phyloP scores from a whole-genome alignment of 179 eudicot species.

The Carnegiea gigantea region DNA sequence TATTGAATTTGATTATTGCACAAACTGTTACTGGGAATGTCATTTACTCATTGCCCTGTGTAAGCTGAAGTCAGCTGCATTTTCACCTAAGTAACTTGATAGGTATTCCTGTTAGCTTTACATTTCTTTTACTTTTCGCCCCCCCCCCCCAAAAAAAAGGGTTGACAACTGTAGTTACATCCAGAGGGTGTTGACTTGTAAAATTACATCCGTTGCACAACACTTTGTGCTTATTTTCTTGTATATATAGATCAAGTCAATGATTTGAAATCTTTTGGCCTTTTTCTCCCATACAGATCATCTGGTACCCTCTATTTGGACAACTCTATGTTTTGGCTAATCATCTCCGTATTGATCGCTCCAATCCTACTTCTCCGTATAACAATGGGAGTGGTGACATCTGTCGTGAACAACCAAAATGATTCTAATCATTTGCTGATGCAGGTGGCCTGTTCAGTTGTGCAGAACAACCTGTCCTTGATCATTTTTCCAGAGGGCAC shows the following conservation, averaged over 20 bases:
- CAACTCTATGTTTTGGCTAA: conserved; percentile 39
- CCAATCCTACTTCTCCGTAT: conserved; percentile 35
- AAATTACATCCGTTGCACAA: no score
- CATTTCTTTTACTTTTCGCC: no score
- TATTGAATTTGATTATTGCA: not conserved
- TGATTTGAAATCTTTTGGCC: not conserved
- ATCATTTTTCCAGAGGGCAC: conserved; percentile 48
- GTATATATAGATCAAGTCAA: not conserved
- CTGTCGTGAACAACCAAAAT: not conserved
- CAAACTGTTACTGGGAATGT: not conserved
- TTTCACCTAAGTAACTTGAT: no score
- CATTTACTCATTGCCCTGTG: not conserved
- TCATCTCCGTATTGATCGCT: conserved; percentile 46
- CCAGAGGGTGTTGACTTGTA: no score
- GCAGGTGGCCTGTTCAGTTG: conserved; percentile 39
- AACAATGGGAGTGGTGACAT: not conserved
- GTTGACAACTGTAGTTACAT: no score
- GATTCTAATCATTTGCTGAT: not conserved
- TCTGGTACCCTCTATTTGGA: conserved; percentile 44
- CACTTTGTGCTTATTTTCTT: not conserved
- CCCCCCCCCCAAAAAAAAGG: no score
- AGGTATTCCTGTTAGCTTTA: no score
- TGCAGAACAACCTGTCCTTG: conserved; percentile 37
- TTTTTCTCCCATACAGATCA: conserved; percentile 24
- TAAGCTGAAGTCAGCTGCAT: no score